Percentiles rank a stretch among this genome's conserved stretches.
phyloP scores from a whole-genome alignment of 345 rosid species.

The Camelina neglecta region DNA sequence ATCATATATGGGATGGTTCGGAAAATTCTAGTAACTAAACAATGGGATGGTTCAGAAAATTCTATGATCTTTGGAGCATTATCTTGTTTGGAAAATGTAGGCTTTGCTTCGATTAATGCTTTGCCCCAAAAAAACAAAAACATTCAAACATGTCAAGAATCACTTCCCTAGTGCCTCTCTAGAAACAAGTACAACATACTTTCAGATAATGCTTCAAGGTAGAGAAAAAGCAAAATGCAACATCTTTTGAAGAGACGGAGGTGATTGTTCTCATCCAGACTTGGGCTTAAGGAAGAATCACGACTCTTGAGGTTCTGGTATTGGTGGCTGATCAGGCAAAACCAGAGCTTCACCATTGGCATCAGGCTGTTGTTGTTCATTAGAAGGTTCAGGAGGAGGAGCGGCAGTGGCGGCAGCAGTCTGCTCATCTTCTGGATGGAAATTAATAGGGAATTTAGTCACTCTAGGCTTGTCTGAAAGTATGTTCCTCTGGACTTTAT shows the following conservation, averaged over 20 bases:
- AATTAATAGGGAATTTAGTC: slow-evolving; percentile 93
- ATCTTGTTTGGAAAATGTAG: background rate
- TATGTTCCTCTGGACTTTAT: slow-evolving; percentile 86
- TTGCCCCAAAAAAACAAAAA: background rate
- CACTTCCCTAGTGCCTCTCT: slow-evolving; percentile 29
- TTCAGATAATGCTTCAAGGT: slow-evolving; percentile 6
- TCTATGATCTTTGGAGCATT: background rate
- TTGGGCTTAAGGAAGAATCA: background rate
- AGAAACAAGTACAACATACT: slow-evolving; percentile 14
- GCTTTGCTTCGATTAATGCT: slow-evolving; percentile 8
- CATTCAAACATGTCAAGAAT: background rate
- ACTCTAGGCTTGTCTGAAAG: slow-evolving; percentile 92
- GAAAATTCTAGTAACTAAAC: too few relatives aligned
- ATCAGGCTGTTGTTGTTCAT: slow-evolving; percentile 33
- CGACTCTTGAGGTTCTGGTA: slow-evolving; percentile 5
- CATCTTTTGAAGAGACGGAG: background rate
- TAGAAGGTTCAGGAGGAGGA: slow-evolving; percentile 47
- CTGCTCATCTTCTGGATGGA: slow-evolving; percentile 73
- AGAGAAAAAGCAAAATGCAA: slow-evolving; percentile 1
- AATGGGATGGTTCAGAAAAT: too few relatives aligned
- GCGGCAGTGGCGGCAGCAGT: slow-evolving; percentile 78
- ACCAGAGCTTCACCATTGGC: slow-evolving; percentile 24
- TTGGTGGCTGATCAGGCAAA: slow-evolving; percentile 27
- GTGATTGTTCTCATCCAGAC: background rate
- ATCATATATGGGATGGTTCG: too few relatives aligned